These are phyloP conservation scores for Musa troglodytarum DNA, from an alignment of 176 grass and related monocot genomes.

Conservation along the genomic window DNA sequence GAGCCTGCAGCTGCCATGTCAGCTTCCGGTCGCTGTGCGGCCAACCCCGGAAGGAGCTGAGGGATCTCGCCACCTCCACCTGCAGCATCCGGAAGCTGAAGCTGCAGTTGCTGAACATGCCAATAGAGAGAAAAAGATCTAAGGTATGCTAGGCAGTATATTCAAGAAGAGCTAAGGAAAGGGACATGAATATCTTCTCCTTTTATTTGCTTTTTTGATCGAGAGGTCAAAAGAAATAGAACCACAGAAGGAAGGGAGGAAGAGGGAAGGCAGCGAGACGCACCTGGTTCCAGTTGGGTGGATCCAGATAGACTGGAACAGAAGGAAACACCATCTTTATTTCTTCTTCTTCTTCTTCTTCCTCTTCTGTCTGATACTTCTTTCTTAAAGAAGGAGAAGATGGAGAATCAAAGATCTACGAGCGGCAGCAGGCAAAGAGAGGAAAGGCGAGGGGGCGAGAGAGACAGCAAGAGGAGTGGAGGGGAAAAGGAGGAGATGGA, in stretches of 20 bases:
- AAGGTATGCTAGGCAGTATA: conserved; percentile 1
- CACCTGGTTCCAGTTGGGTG: conserved; percentile 90
- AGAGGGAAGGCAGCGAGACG: background rate
- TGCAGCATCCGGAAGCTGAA: conserved; percentile 11
- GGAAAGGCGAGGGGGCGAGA: background rate
- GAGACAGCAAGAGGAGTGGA: conserved; percentile 8
- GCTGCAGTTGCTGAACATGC: conserved; percentile 28
- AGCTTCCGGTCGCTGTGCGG: conserved; percentile 10
- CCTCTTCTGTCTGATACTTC: conserved; percentile 31
- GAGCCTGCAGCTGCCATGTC: background rate
- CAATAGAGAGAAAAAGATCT: conserved; percentile 25
- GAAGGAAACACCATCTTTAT: conserved; percentile 89
- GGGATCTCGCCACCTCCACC: conserved; percentile 10
- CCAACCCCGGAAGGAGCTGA: conserved; percentile 25
- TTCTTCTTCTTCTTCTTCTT: conserved; percentile 50
- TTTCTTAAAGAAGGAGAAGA: background rate
- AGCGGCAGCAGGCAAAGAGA: conserved; percentile 15
- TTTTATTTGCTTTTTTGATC: conserved; percentile 48
- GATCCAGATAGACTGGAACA: conserved; percentile 87
- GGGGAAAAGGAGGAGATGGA: background rate
- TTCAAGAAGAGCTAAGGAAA: conserved; percentile 12
- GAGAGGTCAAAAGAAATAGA: conserved; percentile 31
- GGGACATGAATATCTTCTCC: conserved; percentile 9
- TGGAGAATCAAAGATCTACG: conserved; percentile 5
- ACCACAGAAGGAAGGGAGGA: background rate